Conservation (phyloP, 768 basidiomycete genomes). For the Leccinum sublutescens region DNA sequence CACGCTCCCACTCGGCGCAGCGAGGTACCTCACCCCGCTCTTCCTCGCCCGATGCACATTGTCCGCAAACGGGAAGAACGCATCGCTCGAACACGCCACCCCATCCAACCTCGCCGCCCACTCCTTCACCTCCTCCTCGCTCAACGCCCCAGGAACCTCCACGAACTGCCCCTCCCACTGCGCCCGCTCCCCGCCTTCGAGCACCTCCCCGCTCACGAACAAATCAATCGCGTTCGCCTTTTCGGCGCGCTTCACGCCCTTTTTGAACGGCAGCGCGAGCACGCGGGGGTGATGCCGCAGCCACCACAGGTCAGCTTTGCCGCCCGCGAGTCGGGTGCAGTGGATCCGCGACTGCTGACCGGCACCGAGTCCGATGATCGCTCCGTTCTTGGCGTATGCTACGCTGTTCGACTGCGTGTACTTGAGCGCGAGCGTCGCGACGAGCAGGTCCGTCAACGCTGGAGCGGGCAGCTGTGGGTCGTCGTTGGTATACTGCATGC, state of each 20-base stretch:
- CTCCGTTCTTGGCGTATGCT: slow-evolving; percentile 88
- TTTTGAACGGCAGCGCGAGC: slow-evolving; percentile 91
- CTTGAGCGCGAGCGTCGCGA: slow-evolving; percentile 94
- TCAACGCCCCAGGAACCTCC: slow-evolving; percentile 60
- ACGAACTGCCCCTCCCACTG: slow-evolving; percentile 94
- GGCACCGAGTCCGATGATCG: slow-evolving; percentile 93
- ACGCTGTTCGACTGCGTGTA: slow-evolving; percentile 99
- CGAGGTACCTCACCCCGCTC: slow-evolving; percentile 91
- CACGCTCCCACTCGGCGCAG: slow-evolving; percentile 90
- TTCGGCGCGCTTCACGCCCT: slow-evolving; percentile 95
- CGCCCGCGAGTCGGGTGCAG: slow-evolving; percentile 96
- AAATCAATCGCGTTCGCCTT: slow-evolving; percentile 98
- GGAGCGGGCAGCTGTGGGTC: slow-evolving; percentile 60
- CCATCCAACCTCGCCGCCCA: slow-evolving; percentile 76
- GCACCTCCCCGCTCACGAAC: slow-evolving; percentile 85
- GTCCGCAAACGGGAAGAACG: slow-evolving; percentile 99
- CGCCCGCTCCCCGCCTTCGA: slow-evolving; percentile 84
- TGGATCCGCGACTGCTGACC: slow-evolving; percentile 99
- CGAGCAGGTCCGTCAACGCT: slow-evolving; percentile 88
- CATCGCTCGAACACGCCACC: slow-evolving; percentile 93
- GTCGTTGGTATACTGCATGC: neutral
- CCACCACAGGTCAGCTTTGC: slow-evolving; percentile 99
- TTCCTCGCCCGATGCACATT: slow-evolving; percentile 92
- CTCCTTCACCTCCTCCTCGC: slow-evolving; percentile 64
- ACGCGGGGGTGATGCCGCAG: slow-evolving; percentile 95